Evolutionary conservation across 805 yeast species (phyloP).

Genomic region (Zygotorulaspora florentina): DNA sequence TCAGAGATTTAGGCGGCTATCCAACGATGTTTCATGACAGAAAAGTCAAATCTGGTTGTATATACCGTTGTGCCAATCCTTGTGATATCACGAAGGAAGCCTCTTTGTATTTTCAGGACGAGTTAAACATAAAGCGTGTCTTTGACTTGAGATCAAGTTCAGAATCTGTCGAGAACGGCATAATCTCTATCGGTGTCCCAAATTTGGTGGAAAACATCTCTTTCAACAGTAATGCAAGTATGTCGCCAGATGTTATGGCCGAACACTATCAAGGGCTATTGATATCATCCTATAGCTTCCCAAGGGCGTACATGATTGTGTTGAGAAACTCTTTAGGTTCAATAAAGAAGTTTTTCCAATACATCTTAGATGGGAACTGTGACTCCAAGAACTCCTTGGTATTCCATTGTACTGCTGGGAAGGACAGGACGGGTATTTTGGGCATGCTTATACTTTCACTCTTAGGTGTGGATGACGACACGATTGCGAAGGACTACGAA

Average conservation of each 20-base stretch:
- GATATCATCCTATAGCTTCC: constrained; percentile 59
- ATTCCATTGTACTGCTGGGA: constrained; percentile 82
- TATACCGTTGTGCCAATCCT: constrained; percentile 64
- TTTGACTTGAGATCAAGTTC: constrained; percentile 65
- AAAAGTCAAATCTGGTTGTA: constrained; percentile 48
- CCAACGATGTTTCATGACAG: constrained; percentile 35
- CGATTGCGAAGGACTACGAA: constrained; percentile 72
- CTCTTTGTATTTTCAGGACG: constrained; percentile 33
- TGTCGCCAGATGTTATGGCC: constrained; percentile 64
- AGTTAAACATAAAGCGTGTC: constrained; percentile 41
- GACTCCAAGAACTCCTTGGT: constrained; percentile 46
- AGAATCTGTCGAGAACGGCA: constrained; percentile 44
- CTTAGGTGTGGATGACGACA: constrained; percentile 60
- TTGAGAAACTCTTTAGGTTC: constrained; percentile 46
- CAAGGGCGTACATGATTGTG: constrained; percentile 57
- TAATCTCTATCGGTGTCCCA: constrained; percentile 12
- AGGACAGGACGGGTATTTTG: constrained; percentile 77
- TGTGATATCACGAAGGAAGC: constrained; percentile 52
- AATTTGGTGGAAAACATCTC: constrained; percentile 50
- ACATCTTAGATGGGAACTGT: constrained; percentile 45
- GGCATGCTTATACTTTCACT: constrained; percentile 62
- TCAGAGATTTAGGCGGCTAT: constrained; percentile 81
- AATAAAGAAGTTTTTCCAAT: constrained; percentile 49
- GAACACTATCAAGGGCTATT: constrained; percentile 49
- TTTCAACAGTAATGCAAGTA: constrained; percentile 48